Evolutionary conservation across 306 rosid species (phyloP).

Genomic region (Acacia confusa): DNA sequence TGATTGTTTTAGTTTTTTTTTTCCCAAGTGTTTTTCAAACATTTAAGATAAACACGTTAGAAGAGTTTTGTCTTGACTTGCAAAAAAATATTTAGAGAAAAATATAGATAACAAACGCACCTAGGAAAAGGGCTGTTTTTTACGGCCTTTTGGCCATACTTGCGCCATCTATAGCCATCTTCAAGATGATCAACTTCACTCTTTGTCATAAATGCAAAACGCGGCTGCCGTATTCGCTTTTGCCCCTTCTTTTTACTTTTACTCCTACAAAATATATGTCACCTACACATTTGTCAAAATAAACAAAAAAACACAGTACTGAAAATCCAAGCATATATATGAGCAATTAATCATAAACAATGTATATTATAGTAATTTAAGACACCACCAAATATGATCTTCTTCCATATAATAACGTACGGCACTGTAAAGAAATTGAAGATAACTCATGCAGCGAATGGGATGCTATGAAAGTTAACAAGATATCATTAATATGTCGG

Average conservation of each 20-base stretch:
- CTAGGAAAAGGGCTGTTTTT: slow-evolving; percentile 95
- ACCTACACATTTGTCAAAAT: slow-evolving; percentile 46
- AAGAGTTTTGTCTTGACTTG: too few relatives aligned
- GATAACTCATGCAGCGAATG: neutral
- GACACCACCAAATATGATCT: neutral
- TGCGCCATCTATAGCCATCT: slow-evolving; percentile 98
- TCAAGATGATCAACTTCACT: slow-evolving; percentile 96
- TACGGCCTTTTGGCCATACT: slow-evolving; percentile 98
- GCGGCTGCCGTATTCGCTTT: slow-evolving; percentile 83
- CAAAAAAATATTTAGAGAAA: neutral
- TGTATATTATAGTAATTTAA: neutral
- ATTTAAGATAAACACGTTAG: too few relatives aligned
- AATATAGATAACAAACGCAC: slow-evolving; percentile 36
- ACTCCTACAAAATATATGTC: slow-evolving; percentile 56
- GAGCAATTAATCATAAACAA: neutral
- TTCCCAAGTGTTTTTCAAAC: too few relatives aligned
- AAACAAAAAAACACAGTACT: slow-evolving; percentile 23
- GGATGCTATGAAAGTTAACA: neutral
- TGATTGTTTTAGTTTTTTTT: too few relatives aligned
- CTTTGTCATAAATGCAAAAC: slow-evolving; percentile 95
- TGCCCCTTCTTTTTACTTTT: slow-evolving; percentile 81
- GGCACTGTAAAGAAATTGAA: neutral
- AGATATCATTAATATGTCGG: neutral
- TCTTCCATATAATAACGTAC: neutral
- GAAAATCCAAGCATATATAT: slow-evolving; percentile 26